These are phyloP conservation scores for Debaryomycetaceae sp. DNA, from an alignment of 1,139 yeast species.

Conservation along the genomic window DNA sequence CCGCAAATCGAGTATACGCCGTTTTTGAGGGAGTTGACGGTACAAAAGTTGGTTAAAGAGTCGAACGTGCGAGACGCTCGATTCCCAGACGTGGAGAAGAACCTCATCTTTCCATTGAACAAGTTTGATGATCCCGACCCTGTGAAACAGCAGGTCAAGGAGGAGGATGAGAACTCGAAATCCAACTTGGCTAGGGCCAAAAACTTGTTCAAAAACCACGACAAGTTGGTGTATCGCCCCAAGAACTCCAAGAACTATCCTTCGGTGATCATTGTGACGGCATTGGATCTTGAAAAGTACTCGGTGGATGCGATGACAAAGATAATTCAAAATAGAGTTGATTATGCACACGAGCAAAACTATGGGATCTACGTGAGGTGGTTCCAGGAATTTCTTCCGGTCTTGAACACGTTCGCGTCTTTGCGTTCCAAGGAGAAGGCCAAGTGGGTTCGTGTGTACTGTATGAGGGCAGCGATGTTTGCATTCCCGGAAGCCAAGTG, in stretches of 20 bases:
- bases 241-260: constrained; percentile 47
- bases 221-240: constrained; percentile 54
- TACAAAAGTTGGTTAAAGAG: constrained; percentile 48
- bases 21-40: constrained; percentile 51
- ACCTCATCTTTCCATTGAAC: constrained; percentile 35
- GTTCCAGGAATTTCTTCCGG: constrained; percentile 74
- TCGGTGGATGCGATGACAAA: constrained; percentile 57
- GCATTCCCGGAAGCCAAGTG: constrained; percentile 83
- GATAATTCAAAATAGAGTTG: constrained; percentile 75
- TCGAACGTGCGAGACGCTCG: constrained; percentile 35
- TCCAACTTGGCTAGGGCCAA: constrained; percentile 45
- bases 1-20: constrained; percentile 70
- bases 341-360: constrained; percentile 70
- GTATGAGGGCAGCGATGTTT: constrained; percentile 76
- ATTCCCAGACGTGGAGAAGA: constrained; percentile 36
- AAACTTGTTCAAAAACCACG: constrained; percentile 61
- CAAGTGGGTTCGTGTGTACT: constrained; percentile 59
- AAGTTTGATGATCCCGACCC: constrained; percentile 47
- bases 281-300: constrained; percentile 70
- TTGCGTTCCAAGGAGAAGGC: constrained; percentile 32
- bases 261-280: constrained; percentile 74
- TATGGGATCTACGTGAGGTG: constrained; percentile 82
- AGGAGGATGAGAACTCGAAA: constrained; percentile 37
- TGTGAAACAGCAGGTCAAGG: constrained; percentile 30
- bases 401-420: constrained; percentile 41